phyloP scores from a whole-genome alignment of 495 filamentous ascomycete genomes.

The Lichenothelia convexa region DNA sequence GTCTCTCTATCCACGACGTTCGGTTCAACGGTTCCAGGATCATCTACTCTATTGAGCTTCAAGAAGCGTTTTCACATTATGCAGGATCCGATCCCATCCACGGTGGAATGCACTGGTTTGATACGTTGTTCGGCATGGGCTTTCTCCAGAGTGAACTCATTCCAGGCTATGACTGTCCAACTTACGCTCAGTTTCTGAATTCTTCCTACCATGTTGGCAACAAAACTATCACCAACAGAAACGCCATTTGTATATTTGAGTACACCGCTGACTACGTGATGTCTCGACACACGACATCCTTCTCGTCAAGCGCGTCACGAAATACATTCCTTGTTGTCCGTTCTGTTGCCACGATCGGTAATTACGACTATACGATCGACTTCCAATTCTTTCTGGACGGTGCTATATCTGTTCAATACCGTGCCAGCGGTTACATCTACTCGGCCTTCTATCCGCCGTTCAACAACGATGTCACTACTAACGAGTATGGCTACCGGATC shows the following conservation, averaged over 20 bases:
- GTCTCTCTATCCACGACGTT: slow-evolving; percentile 30
- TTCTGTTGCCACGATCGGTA: slow-evolving; percentile 32
- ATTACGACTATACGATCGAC: slow-evolving; percentile 33
- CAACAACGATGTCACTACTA: too few species aligned
- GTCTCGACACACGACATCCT: slow-evolving; percentile 23
- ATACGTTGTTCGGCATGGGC: slow-evolving; percentile 31
- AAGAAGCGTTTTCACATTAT: slow-evolving; percentile 38
- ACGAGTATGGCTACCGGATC: slow-evolving; percentile 39
- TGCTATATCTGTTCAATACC: slow-evolving; percentile 34
- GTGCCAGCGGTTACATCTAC: slow-evolving; percentile 39
- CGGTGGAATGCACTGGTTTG: slow-evolving; percentile 24
- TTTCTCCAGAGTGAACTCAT: slow-evolving; percentile 28
- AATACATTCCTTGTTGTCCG: slow-evolving; percentile 30
- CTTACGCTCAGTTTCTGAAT: slow-evolving; percentile 29
- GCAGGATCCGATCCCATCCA: slow-evolving; percentile 31
- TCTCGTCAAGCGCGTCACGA: slow-evolving; percentile 23
- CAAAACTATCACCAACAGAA: slow-evolving; percentile 22
- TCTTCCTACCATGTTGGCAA: slow-evolving; percentile 21
- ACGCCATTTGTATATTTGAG: slow-evolving; percentile 35
- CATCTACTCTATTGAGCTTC: slow-evolving; percentile 35
- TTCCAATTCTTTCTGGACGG: slow-evolving; percentile 40
- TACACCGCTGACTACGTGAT: slow-evolving; percentile 26
- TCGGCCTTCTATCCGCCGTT: slow-evolving; percentile 32
- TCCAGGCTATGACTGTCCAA: slow-evolving; percentile 33
- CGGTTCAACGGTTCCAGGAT: slow-evolving; percentile 33